phyloP scores from a whole-genome alignment of 225 moss, liverwort and hornwort species.

The Takakia lepidozioides region DNA sequence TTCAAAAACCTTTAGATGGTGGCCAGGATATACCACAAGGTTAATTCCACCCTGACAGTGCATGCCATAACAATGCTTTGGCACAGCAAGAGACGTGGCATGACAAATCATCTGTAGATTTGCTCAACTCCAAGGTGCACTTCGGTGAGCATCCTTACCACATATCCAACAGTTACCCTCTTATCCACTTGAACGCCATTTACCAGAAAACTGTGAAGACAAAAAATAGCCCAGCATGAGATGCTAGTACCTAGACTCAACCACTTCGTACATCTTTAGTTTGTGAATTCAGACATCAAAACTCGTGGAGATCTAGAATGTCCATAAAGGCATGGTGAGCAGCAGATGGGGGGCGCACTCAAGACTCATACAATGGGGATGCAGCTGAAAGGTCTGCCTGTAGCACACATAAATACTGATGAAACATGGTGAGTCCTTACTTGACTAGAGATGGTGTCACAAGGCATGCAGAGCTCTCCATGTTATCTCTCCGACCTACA shows the following conservation, averaged over 20 bases:
- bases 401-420: conserved; percentile 5
- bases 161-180: conserved; percentile 36
- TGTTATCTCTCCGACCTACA: conserved; percentile 43
- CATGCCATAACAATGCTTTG: background rate
- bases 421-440: conserved; percentile 43
- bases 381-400: conserved; percentile 11
- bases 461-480: conserved; percentile 57
- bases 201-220: conserved; percentile 43
- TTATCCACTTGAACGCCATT: conserved; percentile 77
- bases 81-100: background rate
- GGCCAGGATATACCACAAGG: too few relatives aligned
- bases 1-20: too few relatives aligned
- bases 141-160: conserved; percentile 17
- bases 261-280: background rate
- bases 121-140: background rate
- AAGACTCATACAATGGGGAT: background rate
- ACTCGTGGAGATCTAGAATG: conserved; percentile 1
- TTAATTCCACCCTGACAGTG: too few relatives aligned
- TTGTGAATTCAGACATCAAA: background rate
- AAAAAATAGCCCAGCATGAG: background rate
- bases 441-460: conserved; percentile 69
- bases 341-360: background rate
- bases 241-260: background rate
- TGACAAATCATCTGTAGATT: background rate
- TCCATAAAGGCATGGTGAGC: background rate